Evolutionary conservation across 2,329 filamentous ascomycete species (phyloP).

Genomic region (Stachybotrys chartarum): DNA sequence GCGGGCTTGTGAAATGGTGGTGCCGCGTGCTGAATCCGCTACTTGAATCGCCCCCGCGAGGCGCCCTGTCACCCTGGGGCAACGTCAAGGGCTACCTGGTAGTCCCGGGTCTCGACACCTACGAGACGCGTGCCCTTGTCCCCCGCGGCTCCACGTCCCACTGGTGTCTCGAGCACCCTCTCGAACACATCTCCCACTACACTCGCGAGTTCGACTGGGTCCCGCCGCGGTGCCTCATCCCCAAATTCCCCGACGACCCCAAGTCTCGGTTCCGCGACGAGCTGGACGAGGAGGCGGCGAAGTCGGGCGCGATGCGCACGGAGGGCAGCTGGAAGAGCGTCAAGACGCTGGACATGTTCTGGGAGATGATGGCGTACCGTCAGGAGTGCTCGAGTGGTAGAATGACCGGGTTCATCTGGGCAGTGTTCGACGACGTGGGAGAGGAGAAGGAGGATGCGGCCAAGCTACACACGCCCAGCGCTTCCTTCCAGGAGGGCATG

Average conservation of each 20-base stretch:
- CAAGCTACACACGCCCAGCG: conserved; percentile 16
- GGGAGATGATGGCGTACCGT: conserved; percentile 96
- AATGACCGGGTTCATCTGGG: conserved; percentile 90
- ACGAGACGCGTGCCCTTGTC: conserved; percentile 74
- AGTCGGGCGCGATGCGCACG: conserved; percentile 44
- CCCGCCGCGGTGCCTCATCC: conserved; percentile 77
- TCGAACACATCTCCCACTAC: conserved; percentile 59
- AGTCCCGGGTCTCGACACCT: conserved; percentile 77
- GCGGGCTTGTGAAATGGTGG: conserved; percentile 93
- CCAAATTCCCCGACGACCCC: conserved; percentile 89
- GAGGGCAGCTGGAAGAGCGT: conserved; percentile 76
- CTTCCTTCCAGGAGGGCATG: conserved; percentile 16
- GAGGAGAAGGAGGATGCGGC: conserved; percentile 4
- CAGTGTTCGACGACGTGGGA: conserved; percentile 64
- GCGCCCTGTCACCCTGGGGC: conserved; percentile 28
- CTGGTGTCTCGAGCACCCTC: conserved; percentile 66
- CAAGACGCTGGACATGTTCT: conserved; percentile 81
- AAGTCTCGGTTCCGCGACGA: conserved; percentile 87
- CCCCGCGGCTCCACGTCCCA: conserved; percentile 49
- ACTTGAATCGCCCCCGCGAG: conserved; percentile 39
- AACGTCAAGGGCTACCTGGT: conserved; percentile 70
- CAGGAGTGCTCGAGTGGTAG: conserved; percentile 93
- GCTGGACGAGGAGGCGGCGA: conserved; percentile 73
- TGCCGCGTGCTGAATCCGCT: conserved; percentile 78
- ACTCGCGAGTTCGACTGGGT: conserved; percentile 50